Base-by-base conservation (phyloP, 345 rosid genomes). In the Durio zibethinus region DNA sequence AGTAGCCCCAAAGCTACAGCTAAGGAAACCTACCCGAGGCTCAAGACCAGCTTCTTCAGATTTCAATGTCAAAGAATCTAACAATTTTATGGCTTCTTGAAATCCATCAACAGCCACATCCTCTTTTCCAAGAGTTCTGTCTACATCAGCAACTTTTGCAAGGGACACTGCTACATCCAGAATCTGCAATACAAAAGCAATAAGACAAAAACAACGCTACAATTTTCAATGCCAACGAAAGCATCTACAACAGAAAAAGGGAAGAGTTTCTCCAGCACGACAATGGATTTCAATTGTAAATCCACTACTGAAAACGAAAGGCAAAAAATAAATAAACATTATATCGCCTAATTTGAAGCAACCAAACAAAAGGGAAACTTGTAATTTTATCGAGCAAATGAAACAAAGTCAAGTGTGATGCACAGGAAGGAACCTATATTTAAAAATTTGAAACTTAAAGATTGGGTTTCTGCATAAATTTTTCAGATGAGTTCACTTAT, bases 71-170 rank as follows among this genome's bases (percentile, higher is more conserved):
- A 89, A 84, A 27, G 97, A 83, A 80, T 91, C 94, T 83, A 96
- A 77, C 79, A 92, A 80, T 64, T 85, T 82, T 76, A 92, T 88
- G 81, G 97, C 98, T 88, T 96, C 99, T 67, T 81, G 80, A 82
- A 96, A 93, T 80, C 93, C 92, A 62, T 85, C 85, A 67, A 68
- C 73, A 10, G 99, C 98, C 76, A 82, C 83, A 82, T 82, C 87
- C 85, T 89, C 93, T 12, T 89, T 85, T 70, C 97, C 97, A 10
- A 92, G 80, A 77, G 62, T 87, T 79, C 92, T 86, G 85, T 93
- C 97, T 0, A 87, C 95, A 77, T 96, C 99, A 0, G 99, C 98
- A 76, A 96, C 97, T 85, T 96, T 96, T 76, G 97, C 97, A 20
- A 93, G 92, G 66, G 99, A 96, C 71, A 90, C 88, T 23, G 94